Evolutionary conservation across 2,329 filamentous ascomycete species (phyloP), one percentile per base, ranked within the genome.

Genomic region (Cyphellophora attinorum): DNA sequence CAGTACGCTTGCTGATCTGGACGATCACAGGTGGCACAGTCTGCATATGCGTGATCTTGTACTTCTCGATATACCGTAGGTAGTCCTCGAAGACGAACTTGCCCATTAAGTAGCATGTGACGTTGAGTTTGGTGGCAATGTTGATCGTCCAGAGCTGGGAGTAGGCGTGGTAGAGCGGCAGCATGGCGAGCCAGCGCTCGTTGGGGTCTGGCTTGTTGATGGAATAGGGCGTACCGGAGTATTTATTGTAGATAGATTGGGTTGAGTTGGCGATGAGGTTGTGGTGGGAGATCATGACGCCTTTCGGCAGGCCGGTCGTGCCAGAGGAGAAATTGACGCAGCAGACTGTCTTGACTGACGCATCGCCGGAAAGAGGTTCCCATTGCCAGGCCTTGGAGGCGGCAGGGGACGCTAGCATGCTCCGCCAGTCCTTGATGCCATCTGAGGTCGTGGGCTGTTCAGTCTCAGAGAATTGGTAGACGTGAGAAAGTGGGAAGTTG

Each of bases 101-200:
- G 3, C 64, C 56, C 75, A 80, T 79, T 72, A 75, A 78, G 59
- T 74, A 79, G 3, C 71, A 61, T 0, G 62, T 61, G 13, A 72
- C 72, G 47, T 81, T 79, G 19, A 79, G 58, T 54, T 1, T 76
- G 74, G 0, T 80, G 58, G 51, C 80, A 72, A 44, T 81, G 38
- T 65, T 67, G 41, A 68, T 54, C 6, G 67, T 58, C 44, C 64
- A 67, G 21, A 64, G 59, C 49, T 64, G 61, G 6, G 64, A 60
- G 2, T 64, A 65, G 0, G 65, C 64, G 42, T 69, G 65, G 4
- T 64, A 63, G 4, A 56, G 54, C 0, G 65, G 65, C 0, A 68
- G 52, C 44, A 68, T 65, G 1, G 64, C 64, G 4, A 69, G 42
- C 3, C 64, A 65, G 4, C 57, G 49, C 53, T 56, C 40, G 4